These are phyloP conservation scores for Cryptococcus wingfieldii DNA, from an alignment of 1,284 basidiomycete species.

Conservation along the genomic window DNA sequence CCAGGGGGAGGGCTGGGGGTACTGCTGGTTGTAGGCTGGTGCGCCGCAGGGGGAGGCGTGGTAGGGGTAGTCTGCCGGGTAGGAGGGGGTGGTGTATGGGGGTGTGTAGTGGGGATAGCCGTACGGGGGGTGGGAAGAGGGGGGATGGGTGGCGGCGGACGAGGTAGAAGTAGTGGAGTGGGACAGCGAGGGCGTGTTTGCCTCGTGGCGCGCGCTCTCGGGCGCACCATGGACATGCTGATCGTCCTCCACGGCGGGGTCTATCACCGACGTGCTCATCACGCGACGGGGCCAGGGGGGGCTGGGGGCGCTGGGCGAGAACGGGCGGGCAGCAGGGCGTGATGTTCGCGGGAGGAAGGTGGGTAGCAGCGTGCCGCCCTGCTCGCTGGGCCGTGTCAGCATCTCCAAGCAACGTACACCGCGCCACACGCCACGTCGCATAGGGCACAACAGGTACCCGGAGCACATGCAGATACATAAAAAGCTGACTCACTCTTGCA, in stretches of 20 bases:
- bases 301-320: conserved; percentile 18
- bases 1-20: background rate
- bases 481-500: conserved; percentile 18
- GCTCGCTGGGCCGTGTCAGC: too few species aligned
- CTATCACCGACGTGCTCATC: conserved; percentile 9
- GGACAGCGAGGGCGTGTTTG: conserved; percentile 14
- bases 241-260: background rate
- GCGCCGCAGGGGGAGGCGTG: conserved; percentile 5
- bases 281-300: conserved; percentile 14
- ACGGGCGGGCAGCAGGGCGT: conserved; percentile 11
- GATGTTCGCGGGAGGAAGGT: background rate
- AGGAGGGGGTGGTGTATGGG: background rate
- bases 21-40: background rate
- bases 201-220: conserved; percentile 11
- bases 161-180: conserved; percentile 5
- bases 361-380: too few species aligned
- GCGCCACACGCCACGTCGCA: background rate
- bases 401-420: too few species aligned
- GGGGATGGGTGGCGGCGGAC: conserved; percentile 11
- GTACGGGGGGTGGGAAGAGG: conserved; percentile 7
- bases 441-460: background rate
- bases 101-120: conserved; percentile 2
- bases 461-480: background rate
- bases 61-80: conserved; percentile 6
- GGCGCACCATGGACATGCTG: background rate